These are phyloP conservation scores for Kluyveromyces marxianus DNA, from an alignment of 1,139 yeast genomes.

Conservation along the genomic window DNA sequence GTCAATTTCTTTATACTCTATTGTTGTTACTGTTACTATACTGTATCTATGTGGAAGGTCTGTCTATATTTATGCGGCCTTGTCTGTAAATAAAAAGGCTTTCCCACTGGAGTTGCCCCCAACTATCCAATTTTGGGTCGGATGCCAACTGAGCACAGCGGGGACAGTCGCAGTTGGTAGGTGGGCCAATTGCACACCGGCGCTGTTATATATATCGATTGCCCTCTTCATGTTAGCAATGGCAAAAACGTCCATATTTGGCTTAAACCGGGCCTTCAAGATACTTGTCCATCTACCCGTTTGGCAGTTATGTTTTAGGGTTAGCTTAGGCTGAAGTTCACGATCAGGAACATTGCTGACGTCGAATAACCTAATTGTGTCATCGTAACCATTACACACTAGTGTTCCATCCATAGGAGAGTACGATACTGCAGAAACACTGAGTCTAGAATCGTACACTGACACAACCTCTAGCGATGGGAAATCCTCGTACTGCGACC, in stretches of 20 bases:
- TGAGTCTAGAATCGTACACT: conserved; percentile 60
- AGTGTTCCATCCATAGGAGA: conserved; percentile 57
- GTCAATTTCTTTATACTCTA: too few relatives aligned
- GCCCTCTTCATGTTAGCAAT: conserved; percentile 91
- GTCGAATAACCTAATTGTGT: conserved; percentile 60
- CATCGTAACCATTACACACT: conserved; percentile 92
- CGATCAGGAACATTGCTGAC: conserved; percentile 20
- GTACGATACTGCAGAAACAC: conserved; percentile 86
- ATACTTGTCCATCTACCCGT: conserved; percentile 97
- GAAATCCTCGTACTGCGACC: conserved; percentile 42
- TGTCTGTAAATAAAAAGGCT: conserved; percentile 46
- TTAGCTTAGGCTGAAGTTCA: conserved; percentile 46
- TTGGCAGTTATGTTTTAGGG: conserved; percentile 82
- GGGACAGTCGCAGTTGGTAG: conserved; percentile 76
- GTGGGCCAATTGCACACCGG: conserved; percentile 75
- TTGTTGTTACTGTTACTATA: too few relatives aligned
- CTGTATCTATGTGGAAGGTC: neutral
- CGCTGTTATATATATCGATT: conserved; percentile 68
- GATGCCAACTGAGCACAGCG: conserved; percentile 79
- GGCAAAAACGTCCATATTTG: conserved; percentile 72
- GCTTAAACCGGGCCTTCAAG: conserved; percentile 75
- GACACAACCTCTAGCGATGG: conserved; percentile 36
- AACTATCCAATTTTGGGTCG: conserved; percentile 77
- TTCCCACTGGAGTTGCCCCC: conserved; percentile 98
- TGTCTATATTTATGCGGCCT: neutral